Evolutionary conservation across 352 stramenopile species (phyloP), one percentile per base, ranked within the genome.

Genomic region (Nothophytophthora sp.): DNA sequence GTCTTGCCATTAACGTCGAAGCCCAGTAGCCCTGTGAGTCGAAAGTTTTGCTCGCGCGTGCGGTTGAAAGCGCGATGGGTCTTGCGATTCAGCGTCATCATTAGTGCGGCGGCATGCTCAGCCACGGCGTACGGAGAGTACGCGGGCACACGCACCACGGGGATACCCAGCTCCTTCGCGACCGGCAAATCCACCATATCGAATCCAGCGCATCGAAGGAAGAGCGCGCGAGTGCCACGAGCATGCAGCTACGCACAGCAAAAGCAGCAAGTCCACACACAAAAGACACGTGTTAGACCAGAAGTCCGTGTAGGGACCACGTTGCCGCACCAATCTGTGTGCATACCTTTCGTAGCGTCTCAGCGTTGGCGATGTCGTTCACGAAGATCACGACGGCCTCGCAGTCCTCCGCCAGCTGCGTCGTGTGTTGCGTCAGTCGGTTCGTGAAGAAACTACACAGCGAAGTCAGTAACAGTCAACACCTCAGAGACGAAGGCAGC

Each of bases 301-400:
- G 5, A 47, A 19, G 22, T 23, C 13, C 55, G 56, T n/a, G n/a
- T n/a, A n/a, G n/a, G n/a, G n/a, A n/a, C n/a, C n/a, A n/a, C n/a
- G n/a, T n/a, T n/a, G n/a, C n/a, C n/a, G n/a, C n/a, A n/a, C n/a
- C n/a, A n/a, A n/a, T n/a, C n/a, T n/a, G n/a, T n/a, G n/a, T 25
- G 16, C 35, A 18, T 30, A 81, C 59, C 55, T 76, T 74, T 43
- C 75, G 70, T 16, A 93, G 57, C 24, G 73, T 67, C 16, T 53
- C 70, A 13, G 53, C 69, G 42, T 90, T 69, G 5, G 81, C 80
- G 9, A 67, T 71, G 59, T 95, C 85, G 57, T 93, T 95, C 34
- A 95, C 85, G 55, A 93, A 95, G 52, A 91, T 85, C 27, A 81
- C 69, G 45, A 86, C 75, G 38, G 19, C 73, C 29, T 90, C 76